Evolutionary conservation across 2,329 filamentous ascomycete genomes (phyloP), one percentile per base, ranked within the genome.

Genomic region (Berkeleyomyces rouxiae): DNA sequence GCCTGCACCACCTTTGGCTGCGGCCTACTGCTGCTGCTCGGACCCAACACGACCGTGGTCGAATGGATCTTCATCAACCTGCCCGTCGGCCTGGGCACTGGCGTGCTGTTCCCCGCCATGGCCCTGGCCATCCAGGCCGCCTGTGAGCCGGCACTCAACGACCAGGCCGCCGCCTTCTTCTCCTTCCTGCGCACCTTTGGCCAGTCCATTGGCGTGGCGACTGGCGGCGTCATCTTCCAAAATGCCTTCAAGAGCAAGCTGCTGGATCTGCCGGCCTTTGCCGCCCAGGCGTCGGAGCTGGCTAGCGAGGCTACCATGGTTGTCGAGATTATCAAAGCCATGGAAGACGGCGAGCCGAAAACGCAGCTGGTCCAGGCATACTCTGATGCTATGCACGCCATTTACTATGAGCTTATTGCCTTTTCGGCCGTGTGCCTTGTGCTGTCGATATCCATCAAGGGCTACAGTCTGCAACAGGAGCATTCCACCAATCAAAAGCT

Each of bases 221-320:
- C 67, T 31, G 82, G 82, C 1, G 84, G 85, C 3, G 82, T 85
- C 40, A 78, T 86, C 61, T 88, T 88, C 72, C 84, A 88, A 71
- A 88, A 87, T 66, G 76, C 77, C 63, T 80, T 85, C 72, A 74
- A 73, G 61, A 72, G 71, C 53, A 78, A 80, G 65, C 70, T 86
- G 53, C 66, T 74, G 11, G 73, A 70, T 1, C 77, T 77, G 55
- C 74, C 79, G 0, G 70, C 72, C 31, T 76, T 83, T 59, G 78
- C 77, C 1, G 58, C 59, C 13, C 61, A 68, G 62, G 75, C 70
- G n/a, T 65, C 69, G 57, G 73, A 75, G 58, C 81, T 81, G 68
- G 79, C 79, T 9, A 75, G 76, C 61, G 81, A 86, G 69, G 80
- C 82, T 0, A 80, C 82, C 0, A 78, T 77, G 0, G 73, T 86